Evolutionary conservation across 179 eudicot species (phyloP).

Genomic region (Beta lomatogona): DNA sequence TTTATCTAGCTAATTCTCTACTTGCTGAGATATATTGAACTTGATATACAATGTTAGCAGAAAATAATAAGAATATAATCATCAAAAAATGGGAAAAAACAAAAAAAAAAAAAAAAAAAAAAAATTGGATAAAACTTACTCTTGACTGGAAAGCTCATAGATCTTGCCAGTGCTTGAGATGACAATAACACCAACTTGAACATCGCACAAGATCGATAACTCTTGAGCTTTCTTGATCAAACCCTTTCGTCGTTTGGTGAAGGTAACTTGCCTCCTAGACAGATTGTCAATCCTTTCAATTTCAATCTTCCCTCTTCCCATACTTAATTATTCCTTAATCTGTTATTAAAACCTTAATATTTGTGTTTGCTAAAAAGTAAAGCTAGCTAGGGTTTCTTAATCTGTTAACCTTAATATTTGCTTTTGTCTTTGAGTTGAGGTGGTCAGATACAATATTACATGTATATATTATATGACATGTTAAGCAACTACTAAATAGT

Average conservation of each 20-base stretch:
- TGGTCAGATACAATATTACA: not conserved
- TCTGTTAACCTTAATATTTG: not conserved
- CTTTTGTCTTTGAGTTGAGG: not conserved
- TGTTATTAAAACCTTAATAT: too few species aligned
- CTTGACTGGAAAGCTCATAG: not conserved
- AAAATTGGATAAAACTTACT: not conserved
- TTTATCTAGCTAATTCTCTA: too few species aligned
- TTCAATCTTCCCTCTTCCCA: conserved; percentile 14
- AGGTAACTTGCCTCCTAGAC: conserved; percentile 2
- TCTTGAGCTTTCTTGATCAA: not conserved
- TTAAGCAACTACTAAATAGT: not conserved
- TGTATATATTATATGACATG: not conserved
- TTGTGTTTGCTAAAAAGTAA: too few species aligned
- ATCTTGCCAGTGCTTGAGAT: not conserved
- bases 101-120: too few species aligned
- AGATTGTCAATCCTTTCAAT: not conserved
- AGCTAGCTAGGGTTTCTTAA: not conserved
- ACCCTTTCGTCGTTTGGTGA: not conserved
- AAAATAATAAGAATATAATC: too few species aligned
- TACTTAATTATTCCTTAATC: not conserved
- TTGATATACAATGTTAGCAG: too few species aligned
- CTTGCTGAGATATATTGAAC: too few species aligned
- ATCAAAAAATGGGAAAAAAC: not conserved
- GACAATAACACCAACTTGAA: not conserved
- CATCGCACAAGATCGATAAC: not conserved